Percentiles rank a stretch among this genome's conserved stretches.
phyloP scores from a whole-genome alignment of 73 alveolate genomes.

The Paramecium octaurelia region DNA sequence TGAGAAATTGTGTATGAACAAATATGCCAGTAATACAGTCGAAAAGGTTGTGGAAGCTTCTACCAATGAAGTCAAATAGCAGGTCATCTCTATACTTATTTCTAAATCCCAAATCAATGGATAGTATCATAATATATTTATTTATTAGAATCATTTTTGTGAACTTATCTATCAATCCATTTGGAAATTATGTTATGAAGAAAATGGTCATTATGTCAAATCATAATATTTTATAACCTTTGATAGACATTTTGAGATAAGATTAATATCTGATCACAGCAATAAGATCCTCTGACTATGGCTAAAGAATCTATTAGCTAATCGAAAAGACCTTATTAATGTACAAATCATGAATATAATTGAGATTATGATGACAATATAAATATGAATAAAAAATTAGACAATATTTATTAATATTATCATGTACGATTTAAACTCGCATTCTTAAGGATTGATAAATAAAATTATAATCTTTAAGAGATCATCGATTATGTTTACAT shows the following conservation, averaged over 20 bases:
- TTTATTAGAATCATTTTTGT: background rate
- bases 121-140: background rate
- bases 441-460: background rate
- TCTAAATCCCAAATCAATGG: background rate
- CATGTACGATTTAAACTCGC: background rate
- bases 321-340: slow-evolving; percentile 5
- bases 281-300: slow-evolving; percentile 21
- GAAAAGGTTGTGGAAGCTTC: slow-evolving; percentile 15
- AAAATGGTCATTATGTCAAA: slow-evolving; percentile 3
- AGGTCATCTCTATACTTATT: background rate
- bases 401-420: background rate
- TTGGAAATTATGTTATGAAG: slow-evolving; percentile 47
- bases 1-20: slow-evolving; percentile 31
- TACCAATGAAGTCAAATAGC: background rate
- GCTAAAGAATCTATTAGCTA: background rate
- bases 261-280: background rate
- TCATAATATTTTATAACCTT: background rate
- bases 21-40: slow-evolving; percentile 42
- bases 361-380: slow-evolving; percentile 14
- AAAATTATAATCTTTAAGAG: background rate
- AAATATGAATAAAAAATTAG: background rate
- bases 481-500: slow-evolving; percentile 3
- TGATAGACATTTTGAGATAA: background rate
- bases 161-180: slow-evolving; percentile 20
- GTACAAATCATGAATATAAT: background rate